These are phyloP conservation scores for Hymenoscyphus occultus DNA, from an alignment of 2,329 filamentous ascomycete species.

Conservation along the genomic window DNA sequence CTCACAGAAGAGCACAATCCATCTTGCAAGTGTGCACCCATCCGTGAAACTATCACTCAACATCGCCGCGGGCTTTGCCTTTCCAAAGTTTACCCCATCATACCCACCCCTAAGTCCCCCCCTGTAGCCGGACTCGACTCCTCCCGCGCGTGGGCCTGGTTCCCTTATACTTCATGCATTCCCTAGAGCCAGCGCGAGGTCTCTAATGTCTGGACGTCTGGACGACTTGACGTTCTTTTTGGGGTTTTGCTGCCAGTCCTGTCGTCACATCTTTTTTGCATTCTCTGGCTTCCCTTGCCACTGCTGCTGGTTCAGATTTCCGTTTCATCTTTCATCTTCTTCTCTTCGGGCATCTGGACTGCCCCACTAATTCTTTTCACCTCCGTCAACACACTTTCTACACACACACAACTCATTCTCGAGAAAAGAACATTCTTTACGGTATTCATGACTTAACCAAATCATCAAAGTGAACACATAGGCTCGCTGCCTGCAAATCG, in stretches of 20 bases:
- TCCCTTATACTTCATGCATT: constrained; percentile 37
- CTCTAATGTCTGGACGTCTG: constrained; percentile 23
- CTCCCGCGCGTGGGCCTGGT: constrained; percentile 32
- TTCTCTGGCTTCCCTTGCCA: constrained; percentile 30
- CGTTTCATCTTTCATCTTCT: constrained; percentile 31
- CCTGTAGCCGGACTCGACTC: constrained; percentile 25
- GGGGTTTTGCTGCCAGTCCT: constrained; percentile 29
- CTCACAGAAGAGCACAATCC: background rate
- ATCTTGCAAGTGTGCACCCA: background rate
- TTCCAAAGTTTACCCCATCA: constrained; percentile 1
- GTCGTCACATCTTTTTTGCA: constrained; percentile 26
- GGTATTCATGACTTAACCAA: constrained; percentile 36
- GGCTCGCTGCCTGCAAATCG: constrained; percentile 32
- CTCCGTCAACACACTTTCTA: constrained; percentile 20
- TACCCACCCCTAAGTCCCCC: constrained; percentile 3
- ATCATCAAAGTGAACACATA: constrained; percentile 30
- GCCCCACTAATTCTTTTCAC: constrained; percentile 27
- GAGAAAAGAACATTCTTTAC: constrained; percentile 21
- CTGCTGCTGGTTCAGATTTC: constrained; percentile 37
- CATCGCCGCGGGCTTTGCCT: constrained; percentile 3
- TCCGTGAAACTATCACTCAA: constrained; percentile 3
- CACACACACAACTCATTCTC: constrained; percentile 17
- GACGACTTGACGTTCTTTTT: constrained; percentile 23
- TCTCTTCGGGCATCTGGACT: constrained; percentile 32
- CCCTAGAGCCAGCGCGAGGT: constrained; percentile 25